phyloP scores from a whole-genome alignment of 495 filamentous ascomycete species.

The Aspergillus coremiiformis region DNA sequence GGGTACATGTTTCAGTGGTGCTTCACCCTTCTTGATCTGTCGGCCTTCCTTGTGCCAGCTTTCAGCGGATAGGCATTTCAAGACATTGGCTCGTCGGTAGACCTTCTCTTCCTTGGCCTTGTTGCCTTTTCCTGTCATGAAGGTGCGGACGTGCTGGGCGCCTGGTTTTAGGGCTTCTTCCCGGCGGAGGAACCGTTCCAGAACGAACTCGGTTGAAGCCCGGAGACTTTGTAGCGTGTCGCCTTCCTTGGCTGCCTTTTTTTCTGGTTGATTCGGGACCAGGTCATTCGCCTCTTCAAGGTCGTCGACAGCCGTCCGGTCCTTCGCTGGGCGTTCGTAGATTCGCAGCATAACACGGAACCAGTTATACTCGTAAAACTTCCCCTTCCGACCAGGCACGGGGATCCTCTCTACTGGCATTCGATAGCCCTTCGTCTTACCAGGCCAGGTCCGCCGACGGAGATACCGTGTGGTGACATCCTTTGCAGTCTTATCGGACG shows the following conservation, averaged over 20 bases:
- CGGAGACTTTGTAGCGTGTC: constrained; percentile 84
- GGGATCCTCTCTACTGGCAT: constrained; percentile 71
- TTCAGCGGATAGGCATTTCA: constrained; percentile 81
- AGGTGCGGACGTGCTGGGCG: constrained; percentile 64
- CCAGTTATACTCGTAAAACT: constrained; percentile 75
- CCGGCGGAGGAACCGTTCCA: constrained; percentile 81
- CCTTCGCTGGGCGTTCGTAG: constrained; percentile 54
- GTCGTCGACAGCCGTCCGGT: constrained; percentile 63
- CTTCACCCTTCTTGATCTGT: constrained; percentile 56
- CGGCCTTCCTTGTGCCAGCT: constrained; percentile 98
- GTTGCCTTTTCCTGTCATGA: constrained; percentile 61
- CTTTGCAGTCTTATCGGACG: constrained; percentile 80
- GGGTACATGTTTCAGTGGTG: constrained; percentile 78
- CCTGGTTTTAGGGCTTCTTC: constrained; percentile 79
- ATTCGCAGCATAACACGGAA: constrained; percentile 69
- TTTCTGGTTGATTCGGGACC: constrained; percentile 59
- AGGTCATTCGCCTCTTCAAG: constrained; percentile 71
- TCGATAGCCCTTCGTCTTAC: constrained; percentile 82
- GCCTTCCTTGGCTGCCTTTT: constrained; percentile 58
- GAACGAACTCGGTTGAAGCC: constrained; percentile 72
- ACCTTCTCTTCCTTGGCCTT: constrained; percentile 69
- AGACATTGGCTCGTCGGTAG: constrained; percentile 70
- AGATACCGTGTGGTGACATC: constrained; percentile 93
- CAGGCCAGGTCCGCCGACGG: constrained; percentile 72
- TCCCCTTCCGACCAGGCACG: constrained; percentile 66